Evolutionary conservation across 2,329 filamentous ascomycete species (phyloP).

Genomic region (Fusarium torulosum): DNA sequence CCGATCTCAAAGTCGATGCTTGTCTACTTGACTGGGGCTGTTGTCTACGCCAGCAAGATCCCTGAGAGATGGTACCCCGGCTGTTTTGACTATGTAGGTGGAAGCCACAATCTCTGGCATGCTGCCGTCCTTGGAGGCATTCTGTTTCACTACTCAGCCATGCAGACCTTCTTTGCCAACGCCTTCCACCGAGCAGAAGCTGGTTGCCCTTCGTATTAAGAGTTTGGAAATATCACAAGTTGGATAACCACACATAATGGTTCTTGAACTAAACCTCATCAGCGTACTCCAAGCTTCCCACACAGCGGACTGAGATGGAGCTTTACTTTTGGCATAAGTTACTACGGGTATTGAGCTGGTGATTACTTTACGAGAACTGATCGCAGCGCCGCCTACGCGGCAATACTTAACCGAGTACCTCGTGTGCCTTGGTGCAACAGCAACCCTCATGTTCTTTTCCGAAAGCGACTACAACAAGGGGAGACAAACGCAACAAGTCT

Average conservation of each 20-base stretch:
- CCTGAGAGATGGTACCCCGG: conserved; percentile 95
- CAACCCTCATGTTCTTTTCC: neutral
- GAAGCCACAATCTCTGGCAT: conserved; percentile 98
- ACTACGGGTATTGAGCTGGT: neutral
- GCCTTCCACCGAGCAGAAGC: conserved; percentile 77
- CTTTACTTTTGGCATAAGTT: neutral
- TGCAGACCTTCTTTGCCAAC: conserved; percentile 91
- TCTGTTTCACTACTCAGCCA: conserved; percentile 95
- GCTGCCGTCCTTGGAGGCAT: conserved; percentile 94
- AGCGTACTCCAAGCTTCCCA: neutral
- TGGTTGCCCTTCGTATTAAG: conserved; percentile 67
- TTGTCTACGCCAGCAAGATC: conserved; percentile 90
- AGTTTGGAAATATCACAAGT: neutral
- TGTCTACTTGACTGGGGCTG: conserved; percentile 87
- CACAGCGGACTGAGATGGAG: neutral
- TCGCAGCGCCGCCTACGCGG: neutral
- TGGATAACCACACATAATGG: neutral
- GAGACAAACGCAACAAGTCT: neutral
- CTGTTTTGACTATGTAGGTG: conserved; percentile 93
- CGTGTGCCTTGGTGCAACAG: neutral
- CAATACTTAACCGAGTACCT: neutral
- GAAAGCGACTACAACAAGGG: neutral
- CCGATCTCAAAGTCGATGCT: conserved; percentile 85
- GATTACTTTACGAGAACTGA: neutral
- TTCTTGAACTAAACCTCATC: neutral